Conservation (phyloP, 2,329 filamentous ascomycete genomes). For the Biscogniauxia sp. region DNA sequence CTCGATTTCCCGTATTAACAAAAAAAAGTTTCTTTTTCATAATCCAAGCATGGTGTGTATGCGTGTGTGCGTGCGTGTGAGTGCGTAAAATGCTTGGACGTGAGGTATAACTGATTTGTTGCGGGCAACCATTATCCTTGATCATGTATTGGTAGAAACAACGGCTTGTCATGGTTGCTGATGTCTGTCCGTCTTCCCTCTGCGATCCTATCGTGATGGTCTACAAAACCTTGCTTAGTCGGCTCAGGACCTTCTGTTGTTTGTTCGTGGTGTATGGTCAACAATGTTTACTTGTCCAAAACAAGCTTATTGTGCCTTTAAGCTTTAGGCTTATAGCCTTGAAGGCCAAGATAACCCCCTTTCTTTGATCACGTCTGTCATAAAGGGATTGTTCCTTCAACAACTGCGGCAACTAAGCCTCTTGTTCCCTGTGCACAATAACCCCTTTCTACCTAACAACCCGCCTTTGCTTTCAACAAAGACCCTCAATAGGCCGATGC, state of each 20-base stretch:
- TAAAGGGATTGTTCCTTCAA: neutral
- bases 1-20: slow-evolving; percentile 25
- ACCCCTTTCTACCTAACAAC: neutral
- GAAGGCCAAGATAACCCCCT: neutral
- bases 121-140: slow-evolving; percentile 24
- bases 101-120: slow-evolving; percentile 16
- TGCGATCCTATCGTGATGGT: neutral
- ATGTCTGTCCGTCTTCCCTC: neutral
- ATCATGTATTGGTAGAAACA: slow-evolving; percentile 30
- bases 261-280: neutral
- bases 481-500: neutral
- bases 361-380: neutral
- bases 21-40: slow-evolving; percentile 33
- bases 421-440: neutral
- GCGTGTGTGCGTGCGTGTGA: slow-evolving; percentile 5
- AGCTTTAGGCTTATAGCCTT: neutral
- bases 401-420: neutral
- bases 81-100: slow-evolving; percentile 23
- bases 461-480: neutral
- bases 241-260: neutral
- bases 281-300: neutral
- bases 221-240: neutral
- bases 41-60: slow-evolving; percentile 19
- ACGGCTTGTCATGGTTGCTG: slow-evolving; percentile 23
- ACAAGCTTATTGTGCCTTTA: neutral